Evolutionary conservation across 306 rosid genomes (phyloP), one percentile per base, ranked within the genome.

Genomic region (Prunus dulcis): DNA sequence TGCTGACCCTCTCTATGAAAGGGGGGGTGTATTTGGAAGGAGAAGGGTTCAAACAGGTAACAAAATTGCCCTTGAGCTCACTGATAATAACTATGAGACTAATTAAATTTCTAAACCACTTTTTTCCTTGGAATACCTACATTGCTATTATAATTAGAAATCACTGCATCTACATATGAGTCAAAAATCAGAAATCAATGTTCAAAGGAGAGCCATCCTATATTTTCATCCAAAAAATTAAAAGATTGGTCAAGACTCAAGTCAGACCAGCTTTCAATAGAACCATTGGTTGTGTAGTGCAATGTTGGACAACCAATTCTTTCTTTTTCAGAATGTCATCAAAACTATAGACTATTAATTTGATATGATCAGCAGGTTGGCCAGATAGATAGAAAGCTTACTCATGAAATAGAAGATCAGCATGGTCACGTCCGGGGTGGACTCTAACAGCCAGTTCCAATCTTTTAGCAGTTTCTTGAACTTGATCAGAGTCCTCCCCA

Each of bases 401-500:
- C 99, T 92, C 97, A 18, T 95, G 96, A 83, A 95, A 95, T 70
- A 76, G 51, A 43, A 84, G 82, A 79, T 92, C 99, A 3, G 97
- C 89, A 71, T 95, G 98, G 87, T 95, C 98, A 34, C 88, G 80
- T 9, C 90, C 98, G 20, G 96, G 93, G 70, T 95, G 88, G 74
- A 92, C 92, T 84, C 82, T 85, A 81, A 95, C 90, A 46, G 82
- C 51, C 76, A 92, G 65, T 69, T 88, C 84, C 80, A 95, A 84
- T 75, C 87, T 86, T 55, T 87, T 63, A 22, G 91, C 93, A 75
- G 97, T 91, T 79, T 90, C 78, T 69, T 79, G 74, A 52, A 95
- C 85, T 80, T 86, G 90, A 62, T 86, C 88, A 6, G 96, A 86
- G 85, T 95, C 98, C 85, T 92, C 97, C 73, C 98, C 98, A 76